A percentile compares a stretch with the other conserved stretches of the same genome.
Conservation (phyloP, 768 basidiomycete genomes). For the Ramaria sp. region DNA sequence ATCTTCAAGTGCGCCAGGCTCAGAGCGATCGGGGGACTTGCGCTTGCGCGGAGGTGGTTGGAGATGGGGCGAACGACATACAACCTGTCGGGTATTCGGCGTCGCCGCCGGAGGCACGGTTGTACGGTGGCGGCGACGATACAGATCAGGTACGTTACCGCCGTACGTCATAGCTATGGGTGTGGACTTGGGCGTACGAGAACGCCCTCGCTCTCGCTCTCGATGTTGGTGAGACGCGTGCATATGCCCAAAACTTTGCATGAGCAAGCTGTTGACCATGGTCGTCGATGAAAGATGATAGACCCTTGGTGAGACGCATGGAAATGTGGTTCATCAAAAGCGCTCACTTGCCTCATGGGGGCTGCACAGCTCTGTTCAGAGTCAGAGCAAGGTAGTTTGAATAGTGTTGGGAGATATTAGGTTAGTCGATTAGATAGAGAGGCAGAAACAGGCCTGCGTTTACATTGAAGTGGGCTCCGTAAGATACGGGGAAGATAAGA, state of each 20-base stretch:
- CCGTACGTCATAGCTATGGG: neutral
- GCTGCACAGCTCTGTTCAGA: neutral
- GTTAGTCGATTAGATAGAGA: no score
- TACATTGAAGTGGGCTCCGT: neutral
- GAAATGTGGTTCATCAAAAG: neutral
- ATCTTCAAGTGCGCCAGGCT: neutral
- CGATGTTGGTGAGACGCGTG: neutral
- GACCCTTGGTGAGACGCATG: neutral
- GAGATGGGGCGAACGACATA: neutral
- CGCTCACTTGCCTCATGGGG: neutral
- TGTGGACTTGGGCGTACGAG: neutral
- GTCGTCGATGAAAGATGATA: neutral
- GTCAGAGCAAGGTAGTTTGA: neutral
- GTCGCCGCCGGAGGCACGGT: neutral
- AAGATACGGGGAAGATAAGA: neutral
- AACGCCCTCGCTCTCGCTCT: neutral
- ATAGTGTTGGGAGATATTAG: no score
- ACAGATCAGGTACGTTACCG: neutral
- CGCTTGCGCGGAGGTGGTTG: neutral
- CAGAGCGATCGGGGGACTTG: neutral
- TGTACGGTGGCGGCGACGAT: neutral
- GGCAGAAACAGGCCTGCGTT: neutral
- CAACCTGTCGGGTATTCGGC: neutral
- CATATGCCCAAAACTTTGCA: neutral
- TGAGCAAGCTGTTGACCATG: neutral